A percentile compares a stretch with the other conserved stretches of the same genome.
Evolutionary conservation across 1,284 basidiomycete species (phyloP).

Genomic region (Mycosarcoma mackinlayi): DNA sequence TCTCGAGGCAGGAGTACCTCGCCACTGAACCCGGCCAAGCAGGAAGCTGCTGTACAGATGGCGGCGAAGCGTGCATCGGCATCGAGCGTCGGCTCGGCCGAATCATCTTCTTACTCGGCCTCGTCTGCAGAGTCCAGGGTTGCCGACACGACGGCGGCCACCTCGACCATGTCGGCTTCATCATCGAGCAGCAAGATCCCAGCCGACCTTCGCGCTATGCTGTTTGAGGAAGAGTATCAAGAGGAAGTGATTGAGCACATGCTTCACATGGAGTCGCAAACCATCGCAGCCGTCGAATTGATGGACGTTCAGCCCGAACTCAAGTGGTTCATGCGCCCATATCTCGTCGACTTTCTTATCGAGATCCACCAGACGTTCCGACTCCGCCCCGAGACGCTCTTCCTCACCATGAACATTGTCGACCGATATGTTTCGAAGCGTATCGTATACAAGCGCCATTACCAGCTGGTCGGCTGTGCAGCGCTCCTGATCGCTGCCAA

Average conservation of each 20-base stretch:
- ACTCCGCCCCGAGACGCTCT: constrained; percentile 95
- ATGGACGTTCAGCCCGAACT: constrained; percentile 99
- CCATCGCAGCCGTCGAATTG: constrained; percentile 86
- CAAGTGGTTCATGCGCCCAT: constrained; percentile 87
- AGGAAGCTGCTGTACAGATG: constrained; percentile 44
- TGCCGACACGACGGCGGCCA: constrained; percentile 41
- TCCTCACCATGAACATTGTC: constrained; percentile 97
- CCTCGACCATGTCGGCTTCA: constrained; percentile 32
- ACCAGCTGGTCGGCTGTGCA: constrained; percentile 97
- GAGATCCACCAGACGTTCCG: constrained; percentile 92
- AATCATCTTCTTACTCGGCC: constrained; percentile 30
- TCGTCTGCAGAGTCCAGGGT: constrained; percentile 25
- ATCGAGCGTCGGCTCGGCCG: constrained; percentile 30
- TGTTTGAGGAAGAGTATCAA: constrained; percentile 87
- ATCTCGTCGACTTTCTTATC: constrained; percentile 97
- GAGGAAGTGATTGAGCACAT: constrained; percentile 93
- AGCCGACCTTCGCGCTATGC: constrained; percentile 43
- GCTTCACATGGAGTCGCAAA: constrained; percentile 92
- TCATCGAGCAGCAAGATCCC: constrained; percentile 24
- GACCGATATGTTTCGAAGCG: constrained; percentile 99
- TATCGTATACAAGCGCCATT: constrained; percentile 98
- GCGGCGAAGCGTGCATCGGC: constrained; percentile 45
- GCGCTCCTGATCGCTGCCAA: constrained; percentile 99
- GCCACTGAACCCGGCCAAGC: constrained; percentile 36
- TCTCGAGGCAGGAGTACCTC: constrained; percentile 42